Conservation (phyloP, 768 basidiomycete genomes). For the Psilocybe cyanescens region DNA sequence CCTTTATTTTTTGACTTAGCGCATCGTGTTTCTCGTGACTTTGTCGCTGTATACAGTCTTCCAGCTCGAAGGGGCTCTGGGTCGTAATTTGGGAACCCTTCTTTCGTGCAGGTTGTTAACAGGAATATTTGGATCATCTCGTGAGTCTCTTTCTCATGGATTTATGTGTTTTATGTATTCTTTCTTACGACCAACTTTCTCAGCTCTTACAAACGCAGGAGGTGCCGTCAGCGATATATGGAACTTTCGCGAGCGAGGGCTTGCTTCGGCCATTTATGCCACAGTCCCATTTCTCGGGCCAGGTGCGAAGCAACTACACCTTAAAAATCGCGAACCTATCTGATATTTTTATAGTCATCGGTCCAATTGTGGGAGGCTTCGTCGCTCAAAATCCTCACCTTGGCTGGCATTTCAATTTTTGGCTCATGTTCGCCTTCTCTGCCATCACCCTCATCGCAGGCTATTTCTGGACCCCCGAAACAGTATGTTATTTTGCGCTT, state of each 20-base stretch:
- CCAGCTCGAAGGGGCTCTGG: slow-evolving; percentile 57
- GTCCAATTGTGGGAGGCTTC: slow-evolving; percentile 71
- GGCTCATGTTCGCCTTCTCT: slow-evolving; percentile 64
- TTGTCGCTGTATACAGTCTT: slow-evolving; percentile 53
- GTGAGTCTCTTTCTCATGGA: slow-evolving; percentile 31
- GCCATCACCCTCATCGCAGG: slow-evolving; percentile 46
- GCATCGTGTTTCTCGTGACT: slow-evolving; percentile 57
- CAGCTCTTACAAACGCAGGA: slow-evolving; percentile 63
- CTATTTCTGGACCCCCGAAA: slow-evolving; percentile 58
- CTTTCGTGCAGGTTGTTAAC: slow-evolving; percentile 58
- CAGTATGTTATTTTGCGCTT: slow-evolving; percentile 35
- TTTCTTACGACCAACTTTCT: slow-evolving; percentile 9
- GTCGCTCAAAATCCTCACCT: slow-evolving; percentile 49
- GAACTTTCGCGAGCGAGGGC: slow-evolving; percentile 59
- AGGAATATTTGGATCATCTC: slow-evolving; percentile 61
- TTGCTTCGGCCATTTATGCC: slow-evolving; percentile 62
- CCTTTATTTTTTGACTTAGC: slow-evolving; percentile 32
- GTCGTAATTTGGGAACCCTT: slow-evolving; percentile 49
- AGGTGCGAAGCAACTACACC: slow-evolving; percentile 33
- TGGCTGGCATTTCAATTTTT: slow-evolving; percentile 68
- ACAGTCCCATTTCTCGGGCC: slow-evolving; percentile 63
- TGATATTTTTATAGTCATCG: slow-evolving; percentile 45
- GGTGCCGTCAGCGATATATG: slow-evolving; percentile 64
- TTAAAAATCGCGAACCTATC: neutral
- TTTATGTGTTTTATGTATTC: neutral